Base-by-base conservation (phyloP, 345 rosid genomes). In the Populus nigra region DNA sequence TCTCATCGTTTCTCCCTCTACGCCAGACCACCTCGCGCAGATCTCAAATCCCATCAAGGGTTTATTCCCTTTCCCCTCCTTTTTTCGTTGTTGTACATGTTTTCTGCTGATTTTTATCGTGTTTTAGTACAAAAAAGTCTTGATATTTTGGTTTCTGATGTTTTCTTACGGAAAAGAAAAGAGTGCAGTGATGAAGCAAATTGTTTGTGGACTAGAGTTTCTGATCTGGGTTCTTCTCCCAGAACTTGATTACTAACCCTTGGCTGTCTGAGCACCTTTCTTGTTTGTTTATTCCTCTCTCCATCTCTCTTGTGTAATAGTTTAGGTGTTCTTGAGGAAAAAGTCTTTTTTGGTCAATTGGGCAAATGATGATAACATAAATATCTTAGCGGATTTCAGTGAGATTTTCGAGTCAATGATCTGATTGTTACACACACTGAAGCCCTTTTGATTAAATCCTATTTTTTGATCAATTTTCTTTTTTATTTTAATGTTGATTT, bases 361-460 rank as follows among this genome's bases (percentile, higher is more conserved):
- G 91, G 99, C 97, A 86, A n/a, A 84, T 93, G 99, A 95, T 86
- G 99, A 93, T 83, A 90, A 68, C 9, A 71, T 68, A 43, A 77
- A 80, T 72, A 89, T 93, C 96, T 96, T 96, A 93, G 97, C 97
- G 99, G 98, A 93, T 95, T 95, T 95, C 98, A 91, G 93, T 90
- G 98, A 93, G 99, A 83, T 84, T 73, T 72, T 74, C 25, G n/a
- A 66, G 77, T 85, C 99, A 69, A 83, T 91, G 98, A 95, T 89
- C 97, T 92, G 93, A 93, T 83, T 94, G 99, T 95, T 95, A 93
- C 99, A 95, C 99, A 95, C 98, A 88, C 99, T 92, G 99, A 93
- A 83, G 98, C 98, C 87, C 43, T 22, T 65, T 7, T 1, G 1
- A 13, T 1, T 7, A 22, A 6, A n/a, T n/a, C 25, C 62, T 11